Evolutionary conservation across 306 rosid genomes (phyloP).

Genomic region (Sechiopsis laciniata): DNA sequence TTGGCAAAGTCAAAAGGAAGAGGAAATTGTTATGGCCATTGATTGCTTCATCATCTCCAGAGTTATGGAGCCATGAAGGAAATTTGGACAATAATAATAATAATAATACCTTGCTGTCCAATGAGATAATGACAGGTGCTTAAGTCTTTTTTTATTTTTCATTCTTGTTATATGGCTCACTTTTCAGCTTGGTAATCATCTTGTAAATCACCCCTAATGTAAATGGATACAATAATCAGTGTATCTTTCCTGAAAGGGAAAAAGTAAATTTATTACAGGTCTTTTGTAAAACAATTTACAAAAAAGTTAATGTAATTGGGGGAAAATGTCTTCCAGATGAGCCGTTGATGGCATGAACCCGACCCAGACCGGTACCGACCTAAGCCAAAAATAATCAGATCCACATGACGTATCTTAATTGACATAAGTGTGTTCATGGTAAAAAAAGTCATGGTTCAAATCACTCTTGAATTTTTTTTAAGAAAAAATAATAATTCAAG

Average conservation of each 20-base stretch:
- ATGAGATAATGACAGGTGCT: constrained; percentile 58
- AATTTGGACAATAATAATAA: constrained; percentile 28
- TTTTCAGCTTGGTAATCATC: constrained; percentile 18
- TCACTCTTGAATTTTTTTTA: no score
- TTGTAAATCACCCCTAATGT: constrained; percentile 2
- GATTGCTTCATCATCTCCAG: constrained; percentile 57
- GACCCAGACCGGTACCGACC: neutral
- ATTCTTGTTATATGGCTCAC: neutral
- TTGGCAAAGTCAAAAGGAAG: constrained; percentile 35
- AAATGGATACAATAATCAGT: constrained; percentile 12
- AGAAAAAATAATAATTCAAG: no score
- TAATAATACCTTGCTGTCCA: constrained; percentile 24
- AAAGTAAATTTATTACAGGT: neutral
- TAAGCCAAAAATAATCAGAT: no score
- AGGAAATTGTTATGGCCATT: constrained; percentile 54
- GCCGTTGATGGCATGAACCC: neutral
- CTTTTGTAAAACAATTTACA: constrained; percentile 7
- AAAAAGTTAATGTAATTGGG: neutral
- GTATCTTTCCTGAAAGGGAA: constrained; percentile 2
- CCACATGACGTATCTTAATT: no score
- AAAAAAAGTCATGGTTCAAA: no score
- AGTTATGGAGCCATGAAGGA: constrained; percentile 55
- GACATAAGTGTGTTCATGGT: no score
- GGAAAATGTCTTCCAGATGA: neutral
- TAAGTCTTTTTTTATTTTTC: constrained; percentile 8